Percentiles rank a stretch among this genome's conserved stretches.
Conservation (phyloP, 1,284 basidiomycete species). For the Tilletia caries region DNA sequence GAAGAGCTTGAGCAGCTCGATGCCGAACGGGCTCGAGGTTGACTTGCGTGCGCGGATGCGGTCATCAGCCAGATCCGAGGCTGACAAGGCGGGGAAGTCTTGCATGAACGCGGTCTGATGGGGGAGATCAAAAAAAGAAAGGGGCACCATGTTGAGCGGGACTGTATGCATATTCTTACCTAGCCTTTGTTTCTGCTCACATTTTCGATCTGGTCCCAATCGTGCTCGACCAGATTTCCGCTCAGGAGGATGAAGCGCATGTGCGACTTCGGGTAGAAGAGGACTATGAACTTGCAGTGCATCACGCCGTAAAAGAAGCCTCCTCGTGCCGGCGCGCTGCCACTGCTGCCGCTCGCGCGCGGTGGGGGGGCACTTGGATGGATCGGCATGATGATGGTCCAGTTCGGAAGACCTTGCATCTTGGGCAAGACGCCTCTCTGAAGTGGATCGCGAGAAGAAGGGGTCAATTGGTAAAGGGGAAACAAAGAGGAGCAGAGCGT, state of each 20-base stretch:
- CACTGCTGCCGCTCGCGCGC: not conserved
- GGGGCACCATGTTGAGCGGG: too few species aligned
- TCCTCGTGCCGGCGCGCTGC: not conserved
- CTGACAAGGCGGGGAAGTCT: slow-evolving; percentile 34
- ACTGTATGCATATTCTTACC: too few species aligned
- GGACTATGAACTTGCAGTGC: slow-evolving; percentile 45
- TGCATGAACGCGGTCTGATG: slow-evolving; percentile 36
- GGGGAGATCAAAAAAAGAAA: too few species aligned
- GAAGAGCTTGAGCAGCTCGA: slow-evolving; percentile 32
- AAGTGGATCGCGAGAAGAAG: not conserved
- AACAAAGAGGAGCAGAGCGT: not conserved
- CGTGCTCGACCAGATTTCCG: slow-evolving; percentile 44
- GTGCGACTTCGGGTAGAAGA: slow-evolving; percentile 32
- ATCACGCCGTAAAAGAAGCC: not conserved
- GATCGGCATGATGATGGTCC: slow-evolving; percentile 12
- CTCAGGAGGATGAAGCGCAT: slow-evolving; percentile 37
- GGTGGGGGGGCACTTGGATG: not conserved
- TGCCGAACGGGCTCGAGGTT: slow-evolving; percentile 9
- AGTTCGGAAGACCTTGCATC: not conserved
- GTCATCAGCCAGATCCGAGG: not conserved
- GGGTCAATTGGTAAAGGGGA: not conserved
- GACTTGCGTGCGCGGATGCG: not conserved
- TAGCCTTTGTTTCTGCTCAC: slow-evolving; percentile 12
- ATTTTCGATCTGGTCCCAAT: slow-evolving; percentile 51
- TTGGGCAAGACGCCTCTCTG: not conserved